These are phyloP conservation scores for Hydnomerulius pinastri DNA, from an alignment of 768 basidiomycete species.

Conservation along the genomic window DNA sequence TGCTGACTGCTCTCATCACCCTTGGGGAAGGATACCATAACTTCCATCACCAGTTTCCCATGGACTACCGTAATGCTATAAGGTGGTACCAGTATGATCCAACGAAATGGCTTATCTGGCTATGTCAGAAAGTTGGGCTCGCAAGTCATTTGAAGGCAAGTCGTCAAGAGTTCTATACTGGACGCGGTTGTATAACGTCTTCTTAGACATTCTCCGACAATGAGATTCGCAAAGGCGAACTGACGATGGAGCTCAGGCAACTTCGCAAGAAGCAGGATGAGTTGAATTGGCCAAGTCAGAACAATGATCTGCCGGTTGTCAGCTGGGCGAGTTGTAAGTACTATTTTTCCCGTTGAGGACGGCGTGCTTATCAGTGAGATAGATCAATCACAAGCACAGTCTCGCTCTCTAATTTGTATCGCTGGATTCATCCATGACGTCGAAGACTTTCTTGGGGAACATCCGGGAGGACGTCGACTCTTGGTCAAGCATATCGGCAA, in stretches of 20 bases:
- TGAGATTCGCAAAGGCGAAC: constrained; percentile 49
- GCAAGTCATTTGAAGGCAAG: constrained; percentile 68
- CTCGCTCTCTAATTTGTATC: constrained; percentile 61
- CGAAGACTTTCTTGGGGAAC: constrained; percentile 61
- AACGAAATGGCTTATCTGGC: constrained; percentile 89
- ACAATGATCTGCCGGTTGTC: constrained; percentile 73
- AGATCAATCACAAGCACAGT: constrained; percentile 66
- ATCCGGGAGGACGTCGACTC: constrained; percentile 67
- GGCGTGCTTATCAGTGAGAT: not conserved
- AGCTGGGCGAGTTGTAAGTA: constrained; percentile 76
- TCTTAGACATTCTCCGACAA: constrained; percentile 42
- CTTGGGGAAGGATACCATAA: constrained; percentile 89
- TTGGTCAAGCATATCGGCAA: constrained; percentile 44
- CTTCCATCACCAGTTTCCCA: constrained; percentile 62
- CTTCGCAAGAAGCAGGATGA: constrained; percentile 69
- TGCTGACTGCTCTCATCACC: constrained; percentile 54
- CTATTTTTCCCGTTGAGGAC: not conserved
- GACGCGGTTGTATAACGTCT: not conserved
- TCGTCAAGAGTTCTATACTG: constrained; percentile 18
- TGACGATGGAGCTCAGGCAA: constrained; percentile 65
- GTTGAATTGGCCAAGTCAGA: constrained; percentile 72
- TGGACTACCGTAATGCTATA: constrained; percentile 56
- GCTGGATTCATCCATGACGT: constrained; percentile 83
- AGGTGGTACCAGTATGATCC: constrained; percentile 89
- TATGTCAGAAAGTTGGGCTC: constrained; percentile 58